Evolutionary conservation across 2,329 filamentous ascomycete species (phyloP).

Genomic region (Gnomoniopsis smithogilvyi): DNA sequence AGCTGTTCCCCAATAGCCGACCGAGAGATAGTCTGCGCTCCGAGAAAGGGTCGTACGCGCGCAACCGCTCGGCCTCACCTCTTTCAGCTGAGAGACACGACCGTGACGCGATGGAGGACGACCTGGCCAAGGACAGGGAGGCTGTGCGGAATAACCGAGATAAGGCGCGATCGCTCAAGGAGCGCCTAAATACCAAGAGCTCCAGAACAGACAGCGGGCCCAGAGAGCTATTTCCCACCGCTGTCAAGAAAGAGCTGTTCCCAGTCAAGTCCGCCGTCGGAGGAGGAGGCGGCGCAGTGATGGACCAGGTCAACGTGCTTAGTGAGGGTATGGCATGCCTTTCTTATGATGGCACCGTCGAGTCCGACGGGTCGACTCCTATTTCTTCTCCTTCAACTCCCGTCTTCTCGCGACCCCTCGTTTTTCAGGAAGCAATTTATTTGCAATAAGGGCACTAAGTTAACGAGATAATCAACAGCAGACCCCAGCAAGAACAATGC

Average conservation of each 20-base stretch:
- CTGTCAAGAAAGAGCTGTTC: constrained; percentile 53
- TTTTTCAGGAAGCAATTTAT: neutral
- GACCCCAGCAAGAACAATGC: constrained; percentile 9
- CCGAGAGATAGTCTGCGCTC: constrained; percentile 20
- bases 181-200: constrained; percentile 31
- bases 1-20: constrained; percentile 55
- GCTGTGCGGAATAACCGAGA: constrained; percentile 36
- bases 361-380: constrained; percentile 2
- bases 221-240: constrained; percentile 51
- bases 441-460: neutral
- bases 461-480: constrained; percentile 10
- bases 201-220: constrained; percentile 28
- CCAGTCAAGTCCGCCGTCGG: constrained; percentile 39
- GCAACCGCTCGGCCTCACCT: constrained; percentile 53
- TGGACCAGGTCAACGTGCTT: constrained; percentile 32
- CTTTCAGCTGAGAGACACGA: constrained; percentile 30
- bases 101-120: constrained; percentile 32
- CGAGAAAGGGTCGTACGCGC: constrained; percentile 28
- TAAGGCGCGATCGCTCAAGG: constrained; percentile 44
- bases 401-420: neutral
- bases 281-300: constrained; percentile 27
- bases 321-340: constrained; percentile 31
- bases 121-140: constrained; percentile 27
- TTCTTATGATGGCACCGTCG: constrained; percentile 17
- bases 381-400: neutral